phyloP scores from a whole-genome alignment of 2,329 filamentous ascomycete genomes.

The Graphiopsis chlorocephala region DNA sequence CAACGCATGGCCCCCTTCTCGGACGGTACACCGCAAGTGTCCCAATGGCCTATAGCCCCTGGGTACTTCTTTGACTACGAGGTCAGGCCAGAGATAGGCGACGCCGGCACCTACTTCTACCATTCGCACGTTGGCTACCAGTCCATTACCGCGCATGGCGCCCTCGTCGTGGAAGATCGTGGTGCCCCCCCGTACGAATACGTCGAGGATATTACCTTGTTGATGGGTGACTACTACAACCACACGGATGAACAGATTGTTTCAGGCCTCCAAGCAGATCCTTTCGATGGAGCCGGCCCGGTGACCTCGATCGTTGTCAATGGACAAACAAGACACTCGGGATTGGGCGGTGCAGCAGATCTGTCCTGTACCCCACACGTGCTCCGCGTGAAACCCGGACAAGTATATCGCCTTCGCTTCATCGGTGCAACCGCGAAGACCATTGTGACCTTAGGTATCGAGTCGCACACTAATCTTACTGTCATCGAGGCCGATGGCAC shows the following conservation, averaged over 20 bases:
- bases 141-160: conserved; percentile 56
- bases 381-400: too few species aligned
- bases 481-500: conserved; percentile 64
- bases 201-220: conserved; percentile 59
- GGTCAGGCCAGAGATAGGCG: conserved; percentile 50
- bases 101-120: conserved; percentile 66
- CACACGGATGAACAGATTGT: conserved; percentile 53
- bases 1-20: conserved; percentile 61
- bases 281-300: conserved; percentile 38
- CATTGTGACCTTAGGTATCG: conserved; percentile 54
- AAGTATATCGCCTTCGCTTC: conserved; percentile 61
- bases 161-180: conserved; percentile 54
- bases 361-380: background rate
- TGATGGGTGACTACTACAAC: conserved; percentile 57
- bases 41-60: conserved; percentile 65
- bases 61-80: conserved; percentile 67
- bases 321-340: conserved; percentile 17
- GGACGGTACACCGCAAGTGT: conserved; percentile 59
- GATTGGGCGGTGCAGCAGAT: background rate
- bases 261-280: conserved; percentile 46
- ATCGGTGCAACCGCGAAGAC: conserved; percentile 58
- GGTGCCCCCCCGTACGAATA: conserved; percentile 54
- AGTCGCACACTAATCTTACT: conserved; percentile 54
- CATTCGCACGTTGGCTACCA: conserved; percentile 67
- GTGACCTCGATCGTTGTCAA: conserved; percentile 34